phyloP scores from a whole-genome alignment of 2,329 filamentous ascomycete species.

The Talaromyces atroroseus region DNA sequence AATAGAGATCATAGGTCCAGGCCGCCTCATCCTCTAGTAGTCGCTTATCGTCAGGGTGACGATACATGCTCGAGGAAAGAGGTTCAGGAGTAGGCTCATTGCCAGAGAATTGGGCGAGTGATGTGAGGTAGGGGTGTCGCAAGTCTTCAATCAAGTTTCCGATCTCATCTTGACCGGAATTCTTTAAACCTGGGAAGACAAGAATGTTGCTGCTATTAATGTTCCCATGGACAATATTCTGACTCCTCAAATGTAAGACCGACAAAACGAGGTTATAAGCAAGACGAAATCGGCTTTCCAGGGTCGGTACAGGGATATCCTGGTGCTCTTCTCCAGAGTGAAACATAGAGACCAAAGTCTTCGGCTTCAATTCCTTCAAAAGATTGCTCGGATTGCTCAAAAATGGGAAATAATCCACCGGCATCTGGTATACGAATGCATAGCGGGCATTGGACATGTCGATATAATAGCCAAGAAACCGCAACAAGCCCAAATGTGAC shows the following conservation, averaged over 20 bases:
- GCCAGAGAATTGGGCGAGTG: slow-evolving; percentile 54
- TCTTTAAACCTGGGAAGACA: slow-evolving; percentile 45
- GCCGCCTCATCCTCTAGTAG: slow-evolving; percentile 32
- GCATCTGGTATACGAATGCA: slow-evolving; percentile 57
- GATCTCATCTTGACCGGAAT: slow-evolving; percentile 29
- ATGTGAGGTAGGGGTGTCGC: slow-evolving; percentile 53
- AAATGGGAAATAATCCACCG: slow-evolving; percentile 44
- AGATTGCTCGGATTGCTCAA: slow-evolving; percentile 35
- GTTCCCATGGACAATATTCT: slow-evolving; percentile 55
- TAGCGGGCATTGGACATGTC: slow-evolving; percentile 55
- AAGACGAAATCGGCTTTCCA: slow-evolving; percentile 58
- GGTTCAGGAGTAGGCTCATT: slow-evolving; percentile 44
- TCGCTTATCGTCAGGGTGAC: slow-evolving; percentile 50
- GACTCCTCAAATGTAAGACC: slow-evolving; percentile 52
- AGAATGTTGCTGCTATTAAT: slow-evolving; percentile 62
- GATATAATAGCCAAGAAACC: slow-evolving; percentile 48
- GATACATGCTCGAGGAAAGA: slow-evolving; percentile 53
- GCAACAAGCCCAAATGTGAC: slow-evolving; percentile 38
- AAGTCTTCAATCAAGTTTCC: slow-evolving; percentile 39
- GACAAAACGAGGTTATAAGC: slow-evolving; percentile 55
- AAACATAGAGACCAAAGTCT: slow-evolving; percentile 39
- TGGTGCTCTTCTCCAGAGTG: slow-evolving; percentile 39
- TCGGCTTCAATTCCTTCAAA: slow-evolving; percentile 33
- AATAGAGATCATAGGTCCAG: slow-evolving; percentile 54
- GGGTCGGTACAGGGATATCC: slow-evolving; percentile 43